A percentile compares a stretch with the other conserved stretches of the same genome.
Conservation (phyloP, 2,329 filamentous ascomycete genomes). For the Cyphellophora attinorum region DNA sequence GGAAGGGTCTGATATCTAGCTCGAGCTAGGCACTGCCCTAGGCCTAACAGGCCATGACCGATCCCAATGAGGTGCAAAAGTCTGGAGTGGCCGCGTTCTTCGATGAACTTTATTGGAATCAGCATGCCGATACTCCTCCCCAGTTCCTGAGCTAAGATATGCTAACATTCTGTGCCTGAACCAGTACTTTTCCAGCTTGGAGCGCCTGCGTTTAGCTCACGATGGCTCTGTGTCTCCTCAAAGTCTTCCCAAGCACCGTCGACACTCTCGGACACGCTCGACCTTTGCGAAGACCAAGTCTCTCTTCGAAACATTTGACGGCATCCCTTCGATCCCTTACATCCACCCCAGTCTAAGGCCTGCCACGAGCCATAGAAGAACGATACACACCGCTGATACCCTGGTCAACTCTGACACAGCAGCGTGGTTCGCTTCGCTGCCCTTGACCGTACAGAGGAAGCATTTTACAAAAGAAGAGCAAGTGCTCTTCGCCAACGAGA, state of each 20-base stretch:
- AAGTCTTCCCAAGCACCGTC: background rate
- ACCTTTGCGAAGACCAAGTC: constrained; percentile 5
- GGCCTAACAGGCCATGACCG: too few species aligned
- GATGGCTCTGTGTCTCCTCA: constrained; percentile 12
- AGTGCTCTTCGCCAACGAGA: constrained; percentile 45
- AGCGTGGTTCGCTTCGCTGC: constrained; percentile 60
- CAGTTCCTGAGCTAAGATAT: too few species aligned
- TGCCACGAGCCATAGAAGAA: constrained; percentile 5
- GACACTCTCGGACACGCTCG: constrained; percentile 4
- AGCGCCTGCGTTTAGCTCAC: constrained; percentile 23
- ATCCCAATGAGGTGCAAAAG: too few species aligned
- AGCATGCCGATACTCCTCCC: too few species aligned
- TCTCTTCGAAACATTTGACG: constrained; percentile 5
- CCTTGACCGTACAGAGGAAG: constrained; percentile 61
- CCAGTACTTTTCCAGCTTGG: constrained; percentile 25
- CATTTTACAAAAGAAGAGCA: constrained; percentile 67
- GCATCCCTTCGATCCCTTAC: constrained; percentile 4
- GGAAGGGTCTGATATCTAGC: too few species aligned
- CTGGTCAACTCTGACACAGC: constrained; percentile 23
- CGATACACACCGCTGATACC: constrained; percentile 8
- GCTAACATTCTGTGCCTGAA: constrained; percentile 17
- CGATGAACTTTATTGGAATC: too few species aligned
- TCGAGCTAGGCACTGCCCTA: too few species aligned
- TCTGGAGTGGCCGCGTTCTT: too few species aligned
- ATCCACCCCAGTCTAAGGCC: constrained; percentile 2